Evolutionary conservation across 768 basidiomycete species (phyloP), one percentile per base, ranked within the genome.

Genomic region (Amanita muscaria): DNA sequence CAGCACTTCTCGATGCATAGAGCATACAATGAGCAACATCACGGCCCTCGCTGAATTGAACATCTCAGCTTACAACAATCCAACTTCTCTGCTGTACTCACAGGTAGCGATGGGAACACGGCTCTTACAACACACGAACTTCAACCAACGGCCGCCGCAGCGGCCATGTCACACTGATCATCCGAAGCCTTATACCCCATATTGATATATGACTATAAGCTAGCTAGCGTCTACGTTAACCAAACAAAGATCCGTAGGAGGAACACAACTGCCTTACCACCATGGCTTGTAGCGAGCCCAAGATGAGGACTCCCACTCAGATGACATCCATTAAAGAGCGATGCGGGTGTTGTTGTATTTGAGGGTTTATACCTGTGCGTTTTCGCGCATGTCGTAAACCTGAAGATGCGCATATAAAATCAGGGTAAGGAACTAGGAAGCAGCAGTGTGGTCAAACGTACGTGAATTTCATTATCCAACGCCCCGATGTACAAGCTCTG

Each of bases 141-240:
- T 53, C 29, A 62, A 51, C 54, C 3, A 57, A 48, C 0, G 70
- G 64, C 79, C 77, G 79, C n/a, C 66, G 54, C 23, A 73, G 49
- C 3, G 88, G 85, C 88, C 88, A 89, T 1, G 72, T 40, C 2
- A 77, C 40, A 8, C 83, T 85, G 29, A 83, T 76, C 3, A 74
- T 24, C 1, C 72, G 48, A 51, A 78, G 80, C 8, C 81, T 79
- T 14, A 70, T 48, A 48, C 80, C 79, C 88, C 85, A 90, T 11
- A 88, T 69, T 2, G 66, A 68, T 9, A 88, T 71, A 51, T 80
- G 70, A 0, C 77, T 79, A 59, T 90, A 91, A 1, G 78, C 88
- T 22, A 66, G 64, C 85, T 87, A 43, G 24, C 9, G 46, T 29
- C 33, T 15, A 5, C 14, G 11, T 29, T 22, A 31, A 11, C 39